A percentile compares a stretch with the other conserved stretches of the same genome.
These are phyloP conservation scores for Leccinum aurantiacum DNA, from an alignment of 768 basidiomycete genomes.

Conservation along the genomic window DNA sequence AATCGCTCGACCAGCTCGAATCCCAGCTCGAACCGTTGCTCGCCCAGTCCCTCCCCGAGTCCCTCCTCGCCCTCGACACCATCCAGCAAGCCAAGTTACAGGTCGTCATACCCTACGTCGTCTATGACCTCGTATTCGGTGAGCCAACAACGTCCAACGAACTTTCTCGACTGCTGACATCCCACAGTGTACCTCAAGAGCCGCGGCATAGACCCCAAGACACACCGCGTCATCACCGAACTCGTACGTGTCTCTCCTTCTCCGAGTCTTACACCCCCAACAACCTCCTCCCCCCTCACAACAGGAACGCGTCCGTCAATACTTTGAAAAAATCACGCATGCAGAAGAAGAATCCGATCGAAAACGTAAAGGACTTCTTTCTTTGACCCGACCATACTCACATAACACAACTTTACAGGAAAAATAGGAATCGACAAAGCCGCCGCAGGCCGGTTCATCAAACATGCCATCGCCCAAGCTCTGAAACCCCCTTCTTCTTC, in stretches of 20 bases:
- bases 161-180: not conserved
- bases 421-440: conserved; percentile 10
- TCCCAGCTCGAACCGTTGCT: conserved; percentile 64
- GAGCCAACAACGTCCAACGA: conserved; percentile 25
- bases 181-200: conserved; percentile 75
- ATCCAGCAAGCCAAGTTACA: conserved; percentile 84
- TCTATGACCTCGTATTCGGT: conserved; percentile 88
- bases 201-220: conserved; percentile 74
- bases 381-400: too few relatives aligned
- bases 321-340: conserved; percentile 79
- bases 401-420: conserved; percentile 25
- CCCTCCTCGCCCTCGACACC: conserved; percentile 59
- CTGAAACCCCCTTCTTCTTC: too few relatives aligned
- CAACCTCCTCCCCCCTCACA: too few relatives aligned
- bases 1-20: conserved; percentile 71
- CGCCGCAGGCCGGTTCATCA: conserved; percentile 74
- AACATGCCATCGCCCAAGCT: too few relatives aligned
- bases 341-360: conserved; percentile 63
- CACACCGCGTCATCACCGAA: conserved; percentile 75
- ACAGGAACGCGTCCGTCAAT: conserved; percentile 73
- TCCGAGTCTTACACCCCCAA: not conserved
- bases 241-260: conserved; percentile 22
- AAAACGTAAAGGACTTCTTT: conserved; percentile 31
- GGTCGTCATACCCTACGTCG: conserved; percentile 73
- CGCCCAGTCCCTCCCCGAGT: conserved; percentile 65